Base-by-base conservation (phyloP, 208 protist species). In the Acanthamoeba rhysodes region DNA sequence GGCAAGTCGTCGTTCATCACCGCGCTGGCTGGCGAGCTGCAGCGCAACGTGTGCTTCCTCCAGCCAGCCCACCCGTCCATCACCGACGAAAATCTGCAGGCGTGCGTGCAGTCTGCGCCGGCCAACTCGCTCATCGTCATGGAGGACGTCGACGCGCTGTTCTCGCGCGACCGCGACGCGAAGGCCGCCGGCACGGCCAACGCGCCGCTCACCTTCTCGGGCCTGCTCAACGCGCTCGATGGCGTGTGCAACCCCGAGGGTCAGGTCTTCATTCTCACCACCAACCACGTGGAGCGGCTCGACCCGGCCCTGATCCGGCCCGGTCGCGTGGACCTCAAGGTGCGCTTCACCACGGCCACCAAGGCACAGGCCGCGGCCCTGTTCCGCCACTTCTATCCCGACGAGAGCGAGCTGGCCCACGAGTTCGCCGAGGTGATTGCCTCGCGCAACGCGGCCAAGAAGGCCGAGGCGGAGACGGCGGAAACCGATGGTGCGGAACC, bases 181-280 rank as follows among this genome's bases (percentile, higher is more conserved):
- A 53, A 37, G 16, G 85, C 22, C n/a, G 48, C 70, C 10, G 53
- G 50, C 27, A 24, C 0, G 0, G 16, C 48, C 53, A 96, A 70
- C 48, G 45, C 64, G 14, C 64, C 64, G 29, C 72, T 99, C 20
- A 99, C 99, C 4, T 99, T 99, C 97, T 98, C 97, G 74, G 99
- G 98, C 10, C 95, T 99, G 7, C 97, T 99, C 34, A 99, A 99
- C 96, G 98, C 99, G 0, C 96, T 99, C 10, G 99, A 99, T 92
- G 99, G 99, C 41, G 97, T 99, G n/a, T 98, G 97, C 0, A 98
- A 98, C n/a, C 98, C 98, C 57, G 99, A 99, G 82, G 99, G 98
- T 12, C 94, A 98, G 57, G 70, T 99, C 6, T 96, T 99, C n/a
- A 99, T 99, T 96, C 98, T 99, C 98, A 99, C 99, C 8, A 99